Conservation (phyloP, 129 eudicot genomes). For the Glebionis coronaria region DNA sequence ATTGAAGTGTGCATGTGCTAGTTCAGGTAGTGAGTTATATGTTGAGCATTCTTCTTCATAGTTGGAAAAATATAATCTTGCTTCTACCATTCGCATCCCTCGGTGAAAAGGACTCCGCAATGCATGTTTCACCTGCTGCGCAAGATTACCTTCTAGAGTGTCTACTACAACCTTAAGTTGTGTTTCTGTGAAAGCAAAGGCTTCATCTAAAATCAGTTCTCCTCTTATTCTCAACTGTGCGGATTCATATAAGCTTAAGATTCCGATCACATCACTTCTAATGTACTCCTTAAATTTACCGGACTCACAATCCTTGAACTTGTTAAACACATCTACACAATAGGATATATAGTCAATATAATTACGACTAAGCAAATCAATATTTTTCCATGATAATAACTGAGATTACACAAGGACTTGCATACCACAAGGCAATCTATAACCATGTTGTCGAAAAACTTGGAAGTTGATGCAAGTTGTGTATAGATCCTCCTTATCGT, state of each 20-base stretch:
- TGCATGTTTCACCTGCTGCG: constrained; percentile 4
- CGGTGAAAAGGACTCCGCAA: background rate
- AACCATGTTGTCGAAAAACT: background rate
- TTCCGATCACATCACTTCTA: background rate
- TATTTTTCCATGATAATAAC: too few species aligned
- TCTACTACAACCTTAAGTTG: background rate
- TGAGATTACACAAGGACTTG: background rate
- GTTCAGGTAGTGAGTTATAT: background rate
- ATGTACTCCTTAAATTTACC: background rate
- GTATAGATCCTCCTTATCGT: background rate
- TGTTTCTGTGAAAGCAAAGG: background rate
- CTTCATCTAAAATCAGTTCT: background rate
- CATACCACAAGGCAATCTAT: background rate
- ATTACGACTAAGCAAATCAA: too few species aligned
- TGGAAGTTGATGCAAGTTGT: background rate
- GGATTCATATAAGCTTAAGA: background rate
- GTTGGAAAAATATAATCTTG: constrained; percentile 1
- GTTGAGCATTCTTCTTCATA: constrained; percentile 6
- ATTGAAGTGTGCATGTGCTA: background rate
- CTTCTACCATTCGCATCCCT: background rate
- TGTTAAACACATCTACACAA: background rate
- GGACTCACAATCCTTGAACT: background rate
- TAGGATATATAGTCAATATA: background rate
- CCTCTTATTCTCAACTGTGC: background rate
- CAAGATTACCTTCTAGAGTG: background rate